Conservation (phyloP, 768 basidiomycete species). For the Lanmaoa rubissima region DNA sequence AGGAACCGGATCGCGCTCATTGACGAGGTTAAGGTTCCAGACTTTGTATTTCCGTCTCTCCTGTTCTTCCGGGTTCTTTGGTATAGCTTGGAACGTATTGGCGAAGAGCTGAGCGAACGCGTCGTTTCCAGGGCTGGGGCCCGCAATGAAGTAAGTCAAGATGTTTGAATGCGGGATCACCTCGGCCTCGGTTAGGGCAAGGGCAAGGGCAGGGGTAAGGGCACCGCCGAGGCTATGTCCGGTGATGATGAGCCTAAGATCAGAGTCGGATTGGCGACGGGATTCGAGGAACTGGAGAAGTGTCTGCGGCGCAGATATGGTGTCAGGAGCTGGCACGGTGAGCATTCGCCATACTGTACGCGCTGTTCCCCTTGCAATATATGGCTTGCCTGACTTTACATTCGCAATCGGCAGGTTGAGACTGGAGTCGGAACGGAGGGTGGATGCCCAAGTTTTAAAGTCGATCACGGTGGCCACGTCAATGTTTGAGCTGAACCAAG, state of each 20-base stretch:
- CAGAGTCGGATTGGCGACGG: neutral
- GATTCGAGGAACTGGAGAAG: constrained; percentile 3
- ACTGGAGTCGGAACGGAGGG: neutral
- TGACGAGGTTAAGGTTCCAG: constrained; percentile 18
- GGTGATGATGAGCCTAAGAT: constrained; percentile 6
- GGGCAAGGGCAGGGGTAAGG: constrained; percentile 10
- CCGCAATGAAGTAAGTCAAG: constrained; percentile 8
- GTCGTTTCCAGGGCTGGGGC: constrained; percentile 11
- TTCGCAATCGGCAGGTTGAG: neutral
- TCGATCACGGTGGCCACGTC: constrained; percentile 1
- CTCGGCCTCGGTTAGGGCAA: neutral
- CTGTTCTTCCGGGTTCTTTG: neutral
- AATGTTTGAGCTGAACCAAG: constrained; percentile 8
- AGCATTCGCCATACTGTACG: neutral
- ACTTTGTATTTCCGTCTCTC: neutral
- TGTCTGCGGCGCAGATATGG: neutral
- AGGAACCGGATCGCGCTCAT: constrained; percentile 10
- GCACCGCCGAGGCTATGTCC: constrained; percentile 14
- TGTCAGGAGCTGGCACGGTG: neutral
- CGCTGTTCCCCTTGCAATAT: constrained; percentile 4
- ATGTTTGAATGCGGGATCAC: neutral
- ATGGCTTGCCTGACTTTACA: neutral
- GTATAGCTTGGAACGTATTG: neutral
- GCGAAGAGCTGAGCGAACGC: neutral
- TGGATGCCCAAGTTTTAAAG: constrained; percentile 7